Conservation (phyloP, 2,329 filamentous ascomycete genomes). For the Alternaria angustiovoidea region DNA sequence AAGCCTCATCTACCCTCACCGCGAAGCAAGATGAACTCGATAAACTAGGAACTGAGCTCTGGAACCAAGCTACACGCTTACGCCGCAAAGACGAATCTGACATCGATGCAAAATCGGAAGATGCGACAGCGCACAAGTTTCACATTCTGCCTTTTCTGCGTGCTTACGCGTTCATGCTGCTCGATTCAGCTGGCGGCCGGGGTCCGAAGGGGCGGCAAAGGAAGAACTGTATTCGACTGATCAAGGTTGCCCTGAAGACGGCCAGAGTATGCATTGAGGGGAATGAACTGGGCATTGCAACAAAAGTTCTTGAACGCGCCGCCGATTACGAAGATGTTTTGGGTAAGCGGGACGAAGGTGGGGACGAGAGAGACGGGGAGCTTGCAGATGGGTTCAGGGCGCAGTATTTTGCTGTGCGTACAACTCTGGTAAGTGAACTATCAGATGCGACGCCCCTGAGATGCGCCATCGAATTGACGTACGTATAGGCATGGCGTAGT, state of each 20-base stretch:
- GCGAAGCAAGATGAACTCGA: conserved; percentile 62
- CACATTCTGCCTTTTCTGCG: conserved; percentile 50
- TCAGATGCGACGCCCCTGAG: too few relatives aligned
- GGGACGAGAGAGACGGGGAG: conserved; percentile 34
- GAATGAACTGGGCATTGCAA: conserved; percentile 64
- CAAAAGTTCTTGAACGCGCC: conserved; percentile 69
- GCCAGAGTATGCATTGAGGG: conserved; percentile 69
- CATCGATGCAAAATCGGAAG: conserved; percentile 42
- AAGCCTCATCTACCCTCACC: conserved; percentile 31
- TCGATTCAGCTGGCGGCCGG: conserved; percentile 59
- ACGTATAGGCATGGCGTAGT: conserved; percentile 74
- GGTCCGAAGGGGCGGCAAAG: conserved; percentile 26
- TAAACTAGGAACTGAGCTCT: conserved; percentile 64
- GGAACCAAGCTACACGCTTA: conserved; percentile 71
- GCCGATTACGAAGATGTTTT: conserved; percentile 59
- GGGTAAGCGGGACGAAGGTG: conserved; percentile 23
- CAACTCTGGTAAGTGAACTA: conserved; percentile 65
- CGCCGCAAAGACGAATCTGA: conserved; percentile 27
- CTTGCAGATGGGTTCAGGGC: conserved; percentile 57
- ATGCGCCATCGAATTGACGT: neutral
- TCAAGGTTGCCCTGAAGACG: conserved; percentile 73
- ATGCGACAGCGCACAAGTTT: conserved; percentile 30
- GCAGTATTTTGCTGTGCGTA: conserved; percentile 73
- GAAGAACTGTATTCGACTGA: conserved; percentile 60
- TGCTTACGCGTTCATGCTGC: conserved; percentile 71